A percentile compares a stretch with the other conserved stretches of the same genome.
Conservation (phyloP, 805 yeast species). For the Lipomyces yamadae region DNA sequence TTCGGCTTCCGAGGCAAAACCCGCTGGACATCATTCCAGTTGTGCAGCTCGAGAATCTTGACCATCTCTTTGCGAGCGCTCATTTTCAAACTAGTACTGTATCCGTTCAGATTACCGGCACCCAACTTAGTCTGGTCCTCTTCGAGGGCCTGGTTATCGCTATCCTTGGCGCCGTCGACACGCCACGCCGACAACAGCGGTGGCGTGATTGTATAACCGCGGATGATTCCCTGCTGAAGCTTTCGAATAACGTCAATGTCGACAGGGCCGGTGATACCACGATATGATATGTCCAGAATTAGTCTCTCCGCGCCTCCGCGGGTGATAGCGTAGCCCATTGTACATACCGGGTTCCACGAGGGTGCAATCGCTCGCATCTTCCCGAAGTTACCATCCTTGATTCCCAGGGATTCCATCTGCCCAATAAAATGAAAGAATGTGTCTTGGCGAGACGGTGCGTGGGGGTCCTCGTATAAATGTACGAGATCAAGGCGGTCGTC, state of each 20-base stretch:
- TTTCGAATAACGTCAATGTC: conserved; percentile 21
- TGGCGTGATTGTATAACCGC: conserved; percentile 23
- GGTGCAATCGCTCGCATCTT: conserved; percentile 21
- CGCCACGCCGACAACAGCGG: conserved; percentile 27
- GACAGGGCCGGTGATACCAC: conserved; percentile 23
- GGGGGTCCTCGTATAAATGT: conserved; percentile 24
- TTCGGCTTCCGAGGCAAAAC: neutral
- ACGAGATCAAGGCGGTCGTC: conserved; percentile 21
- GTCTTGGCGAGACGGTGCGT: conserved; percentile 17
- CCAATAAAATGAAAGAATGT: conserved; percentile 11
- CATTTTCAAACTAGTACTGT: conserved; percentile 15
- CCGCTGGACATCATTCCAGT: neutral
- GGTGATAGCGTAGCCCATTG: conserved; percentile 29
- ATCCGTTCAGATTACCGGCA: conserved; percentile 15
- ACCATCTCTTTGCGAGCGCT: conserved; percentile 16
- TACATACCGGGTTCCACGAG: conserved; percentile 28
- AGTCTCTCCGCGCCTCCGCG: conserved; percentile 30
- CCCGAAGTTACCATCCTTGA: conserved; percentile 11
- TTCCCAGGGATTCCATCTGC: conserved; percentile 10
- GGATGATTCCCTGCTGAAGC: conserved; percentile 19
- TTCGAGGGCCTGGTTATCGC: conserved; percentile 16
- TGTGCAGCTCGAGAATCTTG: neutral
- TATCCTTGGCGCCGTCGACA: conserved; percentile 23
- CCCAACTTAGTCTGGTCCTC: neutral
- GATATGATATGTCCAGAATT: conserved; percentile 23